Evolutionary conservation across 2,329 filamentous ascomycete species (phyloP), one percentile per base, ranked within the genome.

Genomic region (Peltaster fructicola): DNA sequence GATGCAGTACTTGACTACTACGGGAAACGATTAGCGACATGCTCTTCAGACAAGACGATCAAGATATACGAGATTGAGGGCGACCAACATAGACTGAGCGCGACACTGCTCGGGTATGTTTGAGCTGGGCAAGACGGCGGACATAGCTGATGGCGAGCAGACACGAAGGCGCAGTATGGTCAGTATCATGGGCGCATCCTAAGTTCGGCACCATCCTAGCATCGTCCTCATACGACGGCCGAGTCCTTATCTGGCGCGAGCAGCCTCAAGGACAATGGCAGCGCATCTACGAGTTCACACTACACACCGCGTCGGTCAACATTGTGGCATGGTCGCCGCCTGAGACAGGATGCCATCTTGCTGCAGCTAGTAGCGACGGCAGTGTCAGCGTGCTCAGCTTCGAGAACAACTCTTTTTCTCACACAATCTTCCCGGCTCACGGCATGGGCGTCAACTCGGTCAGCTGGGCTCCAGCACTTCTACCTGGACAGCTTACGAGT

Each of bases 1-100:
- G 88, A 98, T 68, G 88, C 88, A 37, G 85, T 91, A 38, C 74
- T 98, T 48, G 88, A 98, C 54, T 98, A 95, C 63, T 98, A 95
- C 55, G 88, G 88, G 47, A 74, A 88, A 40, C 77, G 85, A 48
- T 71, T 98, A 42, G 88, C 88, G 35, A 98, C 88, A 38, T 95
- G 88, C 57, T 93, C 84, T 17, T 93, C 85, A 38, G 88, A 98
- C 58, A 84, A 88, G 51, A 95, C 85, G 23, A 91, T 98, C 62
- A 95, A 95, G 62, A 95, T 98, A 49, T 98, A 93, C 50, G 88
- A 98, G 56, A 76, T 98, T 28, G 85, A 95, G 46, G 81, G 82
- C 45, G 84, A 95, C 43, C 68, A 75, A 39, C 85, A 98, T 56
- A 70, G 79, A 36, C 60, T 95, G 41, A 68, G 80, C 16, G 85